Percentiles rank a stretch among this genome's conserved stretches.
These are phyloP conservation scores for Solidago caesia DNA, from an alignment of 129 eudicot genomes.

Conservation along the genomic window DNA sequence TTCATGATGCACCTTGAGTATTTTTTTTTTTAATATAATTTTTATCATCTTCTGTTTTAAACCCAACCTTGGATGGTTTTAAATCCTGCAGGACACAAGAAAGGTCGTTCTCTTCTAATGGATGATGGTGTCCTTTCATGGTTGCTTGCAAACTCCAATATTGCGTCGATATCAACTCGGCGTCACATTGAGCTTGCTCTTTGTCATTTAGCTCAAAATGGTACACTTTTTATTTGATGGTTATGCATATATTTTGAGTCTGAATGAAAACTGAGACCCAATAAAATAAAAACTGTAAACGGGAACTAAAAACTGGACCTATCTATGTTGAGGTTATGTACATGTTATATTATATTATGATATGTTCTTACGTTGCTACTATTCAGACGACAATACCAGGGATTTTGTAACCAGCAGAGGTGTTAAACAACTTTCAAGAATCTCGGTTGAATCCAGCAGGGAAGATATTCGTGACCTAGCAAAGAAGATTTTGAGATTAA, in stretches of 20 bases:
- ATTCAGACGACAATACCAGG: conserved; percentile 70
- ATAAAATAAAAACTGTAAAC: too few species aligned
- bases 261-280: too few species aligned
- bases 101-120: conserved; percentile 73
- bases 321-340: not conserved
- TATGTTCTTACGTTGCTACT: conserved; percentile 17
- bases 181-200: conserved; percentile 97
- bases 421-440: conserved; percentile 56
- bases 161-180: conserved; percentile 57
- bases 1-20: not conserved
- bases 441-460: conserved; percentile 66
- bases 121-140: conserved; percentile 76
- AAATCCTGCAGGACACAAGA: conserved; percentile 60
- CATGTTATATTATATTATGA: not conserved
- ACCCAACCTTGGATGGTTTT: conserved; percentile 17
- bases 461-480: conserved; percentile 95
- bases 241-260: not conserved
- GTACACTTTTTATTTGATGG: conserved; percentile 19
- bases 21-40: not conserved
- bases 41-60: not conserved
- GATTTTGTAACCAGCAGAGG: conserved; percentile 73
- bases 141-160: conserved; percentile 77
- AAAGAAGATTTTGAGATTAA: conserved; percentile 67
- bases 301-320: not conserved
- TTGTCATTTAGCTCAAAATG: conserved; percentile 97